phyloP scores from a whole-genome alignment of 208 protist genomes.

The Trypanosomatidae sp. region DNA sequence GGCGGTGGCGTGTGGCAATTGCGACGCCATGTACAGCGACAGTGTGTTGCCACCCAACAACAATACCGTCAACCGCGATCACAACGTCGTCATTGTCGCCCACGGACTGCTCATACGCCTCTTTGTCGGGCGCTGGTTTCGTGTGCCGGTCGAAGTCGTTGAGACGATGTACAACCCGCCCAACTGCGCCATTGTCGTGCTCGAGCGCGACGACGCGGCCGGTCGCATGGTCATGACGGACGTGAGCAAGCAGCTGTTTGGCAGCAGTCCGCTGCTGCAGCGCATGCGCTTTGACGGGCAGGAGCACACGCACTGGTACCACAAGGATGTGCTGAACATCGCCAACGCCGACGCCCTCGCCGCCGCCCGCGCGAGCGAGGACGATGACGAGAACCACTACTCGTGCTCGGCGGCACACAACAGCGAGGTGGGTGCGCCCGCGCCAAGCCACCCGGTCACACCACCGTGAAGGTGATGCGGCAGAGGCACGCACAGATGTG shows the following conservation, averaged over 20 bases:
- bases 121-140: slow-evolving; percentile 79
- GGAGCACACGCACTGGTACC: slow-evolving; percentile 52
- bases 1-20: too few species aligned
- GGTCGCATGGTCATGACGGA: slow-evolving; percentile 71
- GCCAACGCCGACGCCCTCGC: slow-evolving; percentile 11
- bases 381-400: slow-evolving; percentile 53
- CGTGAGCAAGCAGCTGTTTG: slow-evolving; percentile 70
- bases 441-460: slow-evolving; percentile 3
- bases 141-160: slow-evolving; percentile 68
- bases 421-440: slow-evolving; percentile 15
- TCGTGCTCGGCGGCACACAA: slow-evolving; percentile 21
- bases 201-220: slow-evolving; percentile 41
- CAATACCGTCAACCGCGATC: slow-evolving; percentile 20
- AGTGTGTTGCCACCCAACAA: too few species aligned
- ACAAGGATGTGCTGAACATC: slow-evolving; percentile 38
- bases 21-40: too few species aligned
- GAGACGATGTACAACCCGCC: slow-evolving; percentile 85
- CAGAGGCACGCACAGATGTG: too few species aligned
- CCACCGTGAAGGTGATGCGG: too few species aligned
- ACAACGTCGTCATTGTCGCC: slow-evolving; percentile 81
- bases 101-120: slow-evolving; percentile 80
- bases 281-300: slow-evolving; percentile 70
- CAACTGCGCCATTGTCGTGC: slow-evolving; percentile 76
- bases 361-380: slow-evolving; percentile 10
- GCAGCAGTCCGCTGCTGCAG: slow-evolving; percentile 69